Base-by-base conservation (phyloP, 2,329 filamentous ascomycete genomes). In the Aspergillus udagawae region DNA sequence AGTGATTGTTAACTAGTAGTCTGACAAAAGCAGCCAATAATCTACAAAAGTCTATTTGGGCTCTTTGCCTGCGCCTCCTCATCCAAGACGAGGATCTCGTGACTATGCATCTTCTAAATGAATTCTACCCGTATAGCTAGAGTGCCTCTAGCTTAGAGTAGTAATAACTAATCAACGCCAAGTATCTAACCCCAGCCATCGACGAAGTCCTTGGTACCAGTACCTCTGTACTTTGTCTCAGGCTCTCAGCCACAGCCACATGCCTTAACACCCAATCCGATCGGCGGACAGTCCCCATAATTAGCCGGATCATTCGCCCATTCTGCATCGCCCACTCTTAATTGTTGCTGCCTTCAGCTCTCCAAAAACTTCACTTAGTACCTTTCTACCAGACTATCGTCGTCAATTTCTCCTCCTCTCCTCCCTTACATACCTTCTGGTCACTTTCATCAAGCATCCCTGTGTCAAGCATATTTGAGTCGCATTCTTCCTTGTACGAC, bases 321-420 rank as follows among this genome's bases (percentile, higher is more conserved):
- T 56, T 55, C 51, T 53, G 49, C 49, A 38, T 51, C 55, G 42
- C 55, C 60, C 56, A 64, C 57, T 61, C 58, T 65, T 61, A 56
- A 56, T 64, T 57, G 63, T 57, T 65, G 63, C 60, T 64, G 63
- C 63, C 63, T 65, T 64, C 58, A 53, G 49, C 20, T 5, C 23
- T 21, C 28, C 8, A 14, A 51, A 20, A 28, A 28, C 28, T 28
- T 27, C 47, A 14, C 14, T n/a, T 6, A 12, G 14, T 14, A 32
- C 23, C 9, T 29, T 51, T 52, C 47, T 49, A 49, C 56, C 50
- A 53, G 51, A 54, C 62, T 55, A 47, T 52, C 56, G 57, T 54
- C 54, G 51, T 47, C 23, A 23, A 45, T 14, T 27, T 12, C 29
- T 29, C 42, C 29, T 52, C 47, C 42, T 50, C 57, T 57, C 45